phyloP scores from a whole-genome alignment of 352 stramenopile species.

The Globisporangium iwayamae region DNA sequence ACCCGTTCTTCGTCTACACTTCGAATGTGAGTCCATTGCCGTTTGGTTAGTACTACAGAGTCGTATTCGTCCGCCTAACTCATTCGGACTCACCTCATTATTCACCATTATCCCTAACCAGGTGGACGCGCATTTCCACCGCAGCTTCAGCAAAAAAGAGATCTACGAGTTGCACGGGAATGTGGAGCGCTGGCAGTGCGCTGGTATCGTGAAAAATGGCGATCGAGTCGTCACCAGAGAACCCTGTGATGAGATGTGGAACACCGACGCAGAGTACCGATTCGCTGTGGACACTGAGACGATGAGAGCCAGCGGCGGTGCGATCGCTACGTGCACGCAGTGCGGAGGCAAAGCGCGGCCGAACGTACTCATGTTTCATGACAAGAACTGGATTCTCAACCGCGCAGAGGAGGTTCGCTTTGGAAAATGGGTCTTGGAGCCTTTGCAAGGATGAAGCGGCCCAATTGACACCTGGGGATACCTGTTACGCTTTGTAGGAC shows the following conservation, averaged over 20 bases:
- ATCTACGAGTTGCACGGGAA: constrained; percentile 89
- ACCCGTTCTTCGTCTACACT: constrained; percentile 90
- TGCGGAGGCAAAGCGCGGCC: constrained; percentile 71
- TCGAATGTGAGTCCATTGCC: constrained; percentile 71
- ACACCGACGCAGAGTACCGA: constrained; percentile 38
- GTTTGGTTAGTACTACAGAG: neutral
- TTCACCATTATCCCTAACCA: constrained; percentile 13
- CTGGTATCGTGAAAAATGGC: constrained; percentile 30
- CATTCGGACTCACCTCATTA: too few species aligned
- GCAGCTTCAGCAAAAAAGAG: constrained; percentile 66
- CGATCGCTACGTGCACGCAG: constrained; percentile 36
- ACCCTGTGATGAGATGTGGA: constrained; percentile 54
- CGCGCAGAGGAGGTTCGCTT: constrained; percentile 44
- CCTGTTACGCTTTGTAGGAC: constrained; percentile 25
- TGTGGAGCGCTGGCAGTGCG: constrained; percentile 76
- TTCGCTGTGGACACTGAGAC: constrained; percentile 65
- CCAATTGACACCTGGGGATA: neutral
- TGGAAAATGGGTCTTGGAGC: neutral
- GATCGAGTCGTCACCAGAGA: constrained; percentile 24
- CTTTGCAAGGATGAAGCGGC: too few species aligned
- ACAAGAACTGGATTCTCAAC: constrained; percentile 84
- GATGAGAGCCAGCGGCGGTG: constrained; percentile 49
- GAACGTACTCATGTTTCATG: constrained; percentile 91
- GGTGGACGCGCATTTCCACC: constrained; percentile 87
- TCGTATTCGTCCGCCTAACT: neutral